Conservation (phyloP, 2,329 filamentous ascomycete species). For the Rachicladosporium sp. region DNA sequence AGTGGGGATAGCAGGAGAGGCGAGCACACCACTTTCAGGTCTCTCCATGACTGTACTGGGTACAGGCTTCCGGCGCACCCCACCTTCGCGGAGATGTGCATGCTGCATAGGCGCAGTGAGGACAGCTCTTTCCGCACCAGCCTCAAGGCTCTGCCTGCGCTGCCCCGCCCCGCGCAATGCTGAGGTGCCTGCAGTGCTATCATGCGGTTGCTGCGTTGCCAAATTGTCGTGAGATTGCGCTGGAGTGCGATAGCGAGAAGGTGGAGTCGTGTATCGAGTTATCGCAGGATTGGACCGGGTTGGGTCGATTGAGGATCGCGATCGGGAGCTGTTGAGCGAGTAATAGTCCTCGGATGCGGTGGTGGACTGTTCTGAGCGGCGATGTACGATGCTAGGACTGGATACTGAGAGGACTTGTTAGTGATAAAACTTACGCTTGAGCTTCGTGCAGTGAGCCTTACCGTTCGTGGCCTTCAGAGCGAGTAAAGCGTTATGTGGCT, state of each 20-base stretch:
- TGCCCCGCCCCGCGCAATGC: slow-evolving; percentile 6
- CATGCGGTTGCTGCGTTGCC: slow-evolving; percentile 1
- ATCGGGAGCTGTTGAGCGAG: slow-evolving; percentile 26
- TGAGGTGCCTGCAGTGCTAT: slow-evolving; percentile 1
- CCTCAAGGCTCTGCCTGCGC: slow-evolving; percentile 5
- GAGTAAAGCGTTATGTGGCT: too few species aligned
- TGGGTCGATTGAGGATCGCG: slow-evolving; percentile 15
- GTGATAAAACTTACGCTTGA: neutral
- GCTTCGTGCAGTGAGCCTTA: neutral
- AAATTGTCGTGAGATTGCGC: slow-evolving; percentile 17
- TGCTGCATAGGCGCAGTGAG: slow-evolving; percentile 1
- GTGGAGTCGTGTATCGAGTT: slow-evolving; percentile 22
- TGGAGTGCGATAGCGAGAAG: slow-evolving; percentile 23
- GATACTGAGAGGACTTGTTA: slow-evolving; percentile 12
- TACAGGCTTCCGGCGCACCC: slow-evolving; percentile 22
- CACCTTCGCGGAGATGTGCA: slow-evolving; percentile 10
- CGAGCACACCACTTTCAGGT: slow-evolving; percentile 1
- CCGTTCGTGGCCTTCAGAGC: neutral
- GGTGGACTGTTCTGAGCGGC: slow-evolving; percentile 34
- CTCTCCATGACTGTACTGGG: slow-evolving; percentile 21
- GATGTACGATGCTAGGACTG: slow-evolving; percentile 19
- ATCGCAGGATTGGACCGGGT: slow-evolving; percentile 14
- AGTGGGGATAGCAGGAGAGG: neutral
- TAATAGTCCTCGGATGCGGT: slow-evolving; percentile 40
- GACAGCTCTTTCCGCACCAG: neutral